Evolutionary conservation across 1,284 basidiomycete species (phyloP), one percentile per base, ranked within the genome.

Genomic region (Laetiporus sulphureus): DNA sequence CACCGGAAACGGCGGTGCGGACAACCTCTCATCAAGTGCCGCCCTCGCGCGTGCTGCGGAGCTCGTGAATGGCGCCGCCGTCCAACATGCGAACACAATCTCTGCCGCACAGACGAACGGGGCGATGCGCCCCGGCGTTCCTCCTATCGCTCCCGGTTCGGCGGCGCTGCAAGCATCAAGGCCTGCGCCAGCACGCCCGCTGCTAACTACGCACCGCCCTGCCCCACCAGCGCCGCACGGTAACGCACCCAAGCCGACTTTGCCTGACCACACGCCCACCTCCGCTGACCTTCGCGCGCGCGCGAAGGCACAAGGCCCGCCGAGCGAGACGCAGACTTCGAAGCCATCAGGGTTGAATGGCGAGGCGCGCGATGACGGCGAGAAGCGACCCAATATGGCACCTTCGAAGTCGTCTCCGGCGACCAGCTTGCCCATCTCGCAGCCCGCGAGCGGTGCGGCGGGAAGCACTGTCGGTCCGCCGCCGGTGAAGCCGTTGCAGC

Each of bases 401-500:
- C 73, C 75, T 4, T 63, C 74, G 5, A 79, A 83, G 59, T 75
- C 78, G 2, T 64, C 73, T 0, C 71, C 80, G 10, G 71, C 74
- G 15, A 70, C 62, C 18, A 51, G 65, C 6, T 53, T 59, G 12
- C 68, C 75, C 2, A 64, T 61, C 31, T 57, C 72, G 2, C 66
- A 73, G 5, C 67, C 73, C 21, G 68, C 61, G 2, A 35, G 55
- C 18, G 74, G 71, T 2, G 54, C 73, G 11, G 71, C 73, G 38
- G 77, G 73, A 23, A 61, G 74, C 5, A 64, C 65, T 4, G 67
- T 60, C 27, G 75, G 74, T 0, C 73, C 81, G 2, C 71, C 79
- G 1, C 67, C 77, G 4, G 76, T 90, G 40, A 85, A 90, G 58
- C 87, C 90, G 0, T 63, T 92, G 40, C 88, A 90, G 57, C 79